Evolutionary conservation across 139 green algal species (phyloP).

Genomic region (Picochlorum sp.): DNA sequence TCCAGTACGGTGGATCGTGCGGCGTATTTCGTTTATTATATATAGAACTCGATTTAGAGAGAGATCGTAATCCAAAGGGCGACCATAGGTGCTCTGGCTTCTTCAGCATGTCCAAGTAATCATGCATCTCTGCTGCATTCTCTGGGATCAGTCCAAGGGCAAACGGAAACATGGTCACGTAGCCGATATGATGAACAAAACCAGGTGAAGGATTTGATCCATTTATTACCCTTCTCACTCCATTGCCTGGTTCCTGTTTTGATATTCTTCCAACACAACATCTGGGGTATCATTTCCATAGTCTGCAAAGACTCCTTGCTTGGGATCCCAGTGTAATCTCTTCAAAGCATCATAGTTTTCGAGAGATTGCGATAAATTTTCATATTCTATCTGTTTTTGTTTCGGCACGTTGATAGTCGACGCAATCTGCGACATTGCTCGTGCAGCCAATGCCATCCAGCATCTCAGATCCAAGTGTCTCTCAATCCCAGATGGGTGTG

Average conservation of each 20-base stretch:
- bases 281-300: slow-evolving; percentile 85
- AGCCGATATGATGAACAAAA: slow-evolving; percentile 78
- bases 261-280: slow-evolving; percentile 28
- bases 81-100: slow-evolving; percentile 66
- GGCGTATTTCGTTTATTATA: slow-evolving; percentile 79
- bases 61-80: slow-evolving; percentile 58
- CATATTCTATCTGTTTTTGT: slow-evolving; percentile 18
- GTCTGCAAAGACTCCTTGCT: slow-evolving; percentile 55
- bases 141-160: slow-evolving; percentile 71
- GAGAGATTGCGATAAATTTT: slow-evolving; percentile 23
- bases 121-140: slow-evolving; percentile 36
- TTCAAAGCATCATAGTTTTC: slow-evolving; percentile 43
- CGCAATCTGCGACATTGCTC: slow-evolving; percentile 44
- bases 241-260: neutral
- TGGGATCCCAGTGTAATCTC: slow-evolving; percentile 60
- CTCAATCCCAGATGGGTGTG: slow-evolving; percentile 73
- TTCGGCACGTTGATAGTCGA: slow-evolving; percentile 10
- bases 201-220: slow-evolving; percentile 26
- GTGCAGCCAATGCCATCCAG: slow-evolving; percentile 77
- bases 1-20: slow-evolving; percentile 90
- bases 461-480: slow-evolving; percentile 85
- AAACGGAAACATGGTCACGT: slow-evolving; percentile 87
- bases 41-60: slow-evolving; percentile 42
- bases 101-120: slow-evolving; percentile 50
- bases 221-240: neutral